These are phyloP conservation scores for Suillus placidus DNA, from an alignment of 768 basidiomycete species.

Conservation along the genomic window DNA sequence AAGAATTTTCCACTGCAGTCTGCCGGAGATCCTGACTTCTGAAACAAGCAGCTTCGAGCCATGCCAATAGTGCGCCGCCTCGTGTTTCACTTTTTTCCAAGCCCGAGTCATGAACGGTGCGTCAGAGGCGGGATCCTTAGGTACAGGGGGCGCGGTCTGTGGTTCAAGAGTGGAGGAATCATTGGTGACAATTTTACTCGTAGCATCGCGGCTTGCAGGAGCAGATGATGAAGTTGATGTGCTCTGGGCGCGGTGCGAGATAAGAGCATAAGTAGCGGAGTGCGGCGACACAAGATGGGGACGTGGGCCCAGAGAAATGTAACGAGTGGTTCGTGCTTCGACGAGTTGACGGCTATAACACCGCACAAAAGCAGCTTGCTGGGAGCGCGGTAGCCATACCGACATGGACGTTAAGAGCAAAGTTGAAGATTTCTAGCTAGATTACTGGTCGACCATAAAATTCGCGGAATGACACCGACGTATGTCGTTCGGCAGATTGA, in stretches of 20 bases:
- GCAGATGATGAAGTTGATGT: slow-evolving; percentile 32
- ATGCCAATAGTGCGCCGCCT: slow-evolving; percentile 96
- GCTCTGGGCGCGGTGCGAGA: slow-evolving; percentile 37
- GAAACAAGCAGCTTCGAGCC: slow-evolving; percentile 92
- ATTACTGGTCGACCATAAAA: slow-evolving; percentile 15
- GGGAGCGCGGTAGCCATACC: slow-evolving; percentile 70
- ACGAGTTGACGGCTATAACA: slow-evolving; percentile 26
- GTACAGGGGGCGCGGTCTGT: slow-evolving; percentile 52
- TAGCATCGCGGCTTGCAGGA: slow-evolving; percentile 13
- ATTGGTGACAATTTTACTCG: slow-evolving; percentile 7
- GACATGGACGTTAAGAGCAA: slow-evolving; percentile 51
- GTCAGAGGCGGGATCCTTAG: slow-evolving; percentile 44
- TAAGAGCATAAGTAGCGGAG: slow-evolving; percentile 21
- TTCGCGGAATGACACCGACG: slow-evolving; percentile 7
- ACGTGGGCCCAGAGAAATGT: slow-evolving; percentile 21
- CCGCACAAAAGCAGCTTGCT: slow-evolving; percentile 47
- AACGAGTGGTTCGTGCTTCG: slow-evolving; percentile 24
- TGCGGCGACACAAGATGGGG: slow-evolving; percentile 17
- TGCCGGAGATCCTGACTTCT: slow-evolving; percentile 86
- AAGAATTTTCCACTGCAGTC: slow-evolving; percentile 90
- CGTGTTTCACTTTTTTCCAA: slow-evolving; percentile 96
- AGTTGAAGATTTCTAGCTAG: slow-evolving; percentile 2
- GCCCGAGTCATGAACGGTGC: slow-evolving; percentile 57
- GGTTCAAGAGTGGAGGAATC: slow-evolving; percentile 36
- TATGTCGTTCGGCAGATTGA: slow-evolving; percentile 12